Percentiles rank a stretch among this genome's conserved stretches.
Conservation (phyloP, 208 protist genomes). For the Naegleria gruberi region DNA sequence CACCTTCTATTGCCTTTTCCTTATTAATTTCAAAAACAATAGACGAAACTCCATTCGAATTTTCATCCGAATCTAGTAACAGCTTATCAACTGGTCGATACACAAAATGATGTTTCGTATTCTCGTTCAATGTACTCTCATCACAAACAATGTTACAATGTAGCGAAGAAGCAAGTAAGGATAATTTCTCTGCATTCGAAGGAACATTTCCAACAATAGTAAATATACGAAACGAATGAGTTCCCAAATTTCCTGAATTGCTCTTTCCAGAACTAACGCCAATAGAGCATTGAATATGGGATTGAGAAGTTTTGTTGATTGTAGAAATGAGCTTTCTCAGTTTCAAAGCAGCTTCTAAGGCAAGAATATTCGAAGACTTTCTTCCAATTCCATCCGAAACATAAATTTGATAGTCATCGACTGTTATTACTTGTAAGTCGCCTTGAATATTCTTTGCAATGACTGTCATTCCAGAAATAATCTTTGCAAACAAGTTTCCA, state of each 20-base stretch:
- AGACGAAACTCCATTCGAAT: neutral
- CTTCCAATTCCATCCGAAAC: neutral
- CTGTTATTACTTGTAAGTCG: neutral
- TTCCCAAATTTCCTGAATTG: neutral
- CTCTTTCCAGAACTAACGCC: neutral
- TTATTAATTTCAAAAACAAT: neutral
- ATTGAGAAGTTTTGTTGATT: neutral
- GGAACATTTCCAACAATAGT: neutral
- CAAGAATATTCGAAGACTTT: neutral
- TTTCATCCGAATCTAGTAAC: neutral
- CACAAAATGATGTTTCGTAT: neutral
- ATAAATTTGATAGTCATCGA: neutral
- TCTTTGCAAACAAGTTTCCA: neutral
- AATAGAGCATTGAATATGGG: neutral
- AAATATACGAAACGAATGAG: neutral
- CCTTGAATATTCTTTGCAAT: neutral
- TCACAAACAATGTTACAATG: neutral
- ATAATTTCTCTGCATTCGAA: neutral
- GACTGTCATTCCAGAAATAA: neutral
- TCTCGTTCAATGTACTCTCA: neutral
- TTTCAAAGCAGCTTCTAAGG: neutral
- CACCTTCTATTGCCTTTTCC: neutral
- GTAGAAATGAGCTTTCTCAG: neutral
- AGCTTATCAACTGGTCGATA: neutral
- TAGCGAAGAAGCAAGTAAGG: neutral